Conservation (phyloP, 2,329 filamentous ascomycete species). For the Fusarium sp. region DNA sequence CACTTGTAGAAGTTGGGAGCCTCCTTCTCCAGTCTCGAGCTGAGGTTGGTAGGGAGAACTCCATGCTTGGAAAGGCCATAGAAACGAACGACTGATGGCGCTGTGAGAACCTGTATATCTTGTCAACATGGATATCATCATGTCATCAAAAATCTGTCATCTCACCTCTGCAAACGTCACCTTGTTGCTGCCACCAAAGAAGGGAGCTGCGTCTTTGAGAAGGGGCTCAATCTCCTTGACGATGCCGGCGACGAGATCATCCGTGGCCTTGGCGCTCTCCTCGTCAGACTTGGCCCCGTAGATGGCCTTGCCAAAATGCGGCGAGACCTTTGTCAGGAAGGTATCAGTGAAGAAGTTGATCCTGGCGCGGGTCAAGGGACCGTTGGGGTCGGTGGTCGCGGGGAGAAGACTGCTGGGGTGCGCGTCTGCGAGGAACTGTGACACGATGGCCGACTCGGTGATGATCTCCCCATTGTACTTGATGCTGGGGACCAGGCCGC, state of each 20-base stretch:
- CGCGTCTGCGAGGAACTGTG: slow-evolving; percentile 75
- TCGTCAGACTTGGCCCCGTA: slow-evolving; percentile 57
- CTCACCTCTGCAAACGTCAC: slow-evolving; percentile 79
- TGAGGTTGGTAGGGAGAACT: slow-evolving; percentile 62
- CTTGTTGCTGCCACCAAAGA: slow-evolving; percentile 71
- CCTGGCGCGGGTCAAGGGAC: slow-evolving; percentile 71
- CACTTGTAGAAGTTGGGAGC: slow-evolving; percentile 77
- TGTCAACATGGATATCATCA: slow-evolving; percentile 2
- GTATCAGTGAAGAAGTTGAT: slow-evolving; percentile 79
- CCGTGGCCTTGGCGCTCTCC: slow-evolving; percentile 60
- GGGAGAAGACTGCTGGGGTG: slow-evolving; percentile 76
- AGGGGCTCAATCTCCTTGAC: slow-evolving; percentile 80
- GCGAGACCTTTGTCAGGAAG: slow-evolving; percentile 68
- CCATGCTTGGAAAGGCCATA: slow-evolving; percentile 64
- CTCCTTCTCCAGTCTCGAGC: slow-evolving; percentile 59
- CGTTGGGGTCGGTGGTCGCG: slow-evolving; percentile 60
- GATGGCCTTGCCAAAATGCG: slow-evolving; percentile 59
- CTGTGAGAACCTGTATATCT: slow-evolving; percentile 64
- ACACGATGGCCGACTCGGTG: slow-evolving; percentile 78
- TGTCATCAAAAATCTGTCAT: not conserved
- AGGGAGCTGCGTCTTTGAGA: slow-evolving; percentile 66
- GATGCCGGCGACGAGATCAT: slow-evolving; percentile 65
- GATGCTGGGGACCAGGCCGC: slow-evolving; percentile 79
- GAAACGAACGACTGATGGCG: slow-evolving; percentile 73
- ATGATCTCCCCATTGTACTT: slow-evolving; percentile 75